Percentiles rank a stretch among this genome's conserved stretches.
Evolutionary conservation across 2,329 filamentous ascomycete species (phyloP).

Genomic region (Keithomyces neogunnii): DNA sequence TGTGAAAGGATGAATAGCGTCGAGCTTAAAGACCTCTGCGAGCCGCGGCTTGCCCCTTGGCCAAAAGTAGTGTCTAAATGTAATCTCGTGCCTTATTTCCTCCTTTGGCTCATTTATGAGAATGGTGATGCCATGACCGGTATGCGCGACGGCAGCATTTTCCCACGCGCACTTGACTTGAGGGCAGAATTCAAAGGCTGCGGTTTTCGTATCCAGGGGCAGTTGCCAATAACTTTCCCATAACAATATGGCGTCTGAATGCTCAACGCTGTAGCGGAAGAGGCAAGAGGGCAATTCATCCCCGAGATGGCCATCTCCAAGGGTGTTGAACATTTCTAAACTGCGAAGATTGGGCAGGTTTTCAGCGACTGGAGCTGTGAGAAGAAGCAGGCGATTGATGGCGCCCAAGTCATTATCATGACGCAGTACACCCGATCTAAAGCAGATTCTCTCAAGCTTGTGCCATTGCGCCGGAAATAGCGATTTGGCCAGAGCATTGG

Average conservation of each 20-base stretch:
- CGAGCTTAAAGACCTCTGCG: conserved; percentile 5
- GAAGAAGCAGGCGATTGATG: conserved; percentile 3
- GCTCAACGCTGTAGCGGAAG: conserved; percentile 6
- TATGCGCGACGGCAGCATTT: conserved; percentile 3
- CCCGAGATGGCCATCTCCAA: background rate
- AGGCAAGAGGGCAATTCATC: conserved; percentile 1
- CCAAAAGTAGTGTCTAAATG: background rate
- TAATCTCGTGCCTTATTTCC: background rate
- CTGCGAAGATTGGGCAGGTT: conserved; percentile 4
- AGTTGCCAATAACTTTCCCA: conserved; percentile 7
- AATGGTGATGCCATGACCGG: conserved; percentile 5
- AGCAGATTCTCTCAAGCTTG: conserved; percentile 5
- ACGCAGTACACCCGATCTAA: conserved; percentile 3
- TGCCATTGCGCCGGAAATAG: conserved; percentile 5
- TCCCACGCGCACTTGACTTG: conserved; percentile 5
- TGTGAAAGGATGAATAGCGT: conserved; percentile 6
- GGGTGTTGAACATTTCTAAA: conserved; percentile 5
- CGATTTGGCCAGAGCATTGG: conserved; percentile 1
- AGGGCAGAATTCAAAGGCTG: conserved; percentile 4
- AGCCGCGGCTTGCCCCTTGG: background rate
- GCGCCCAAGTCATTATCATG: conserved; percentile 2
- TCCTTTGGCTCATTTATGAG: conserved; percentile 4
- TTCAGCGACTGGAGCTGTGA: conserved; percentile 1
- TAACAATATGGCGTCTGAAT: conserved; percentile 3
- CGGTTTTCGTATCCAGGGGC: background rate